A percentile compares a stretch with the other conserved stretches of the same genome.
Conservation (phyloP, 2,329 filamentous ascomycete genomes). For the Fulvia fulva region DNA sequence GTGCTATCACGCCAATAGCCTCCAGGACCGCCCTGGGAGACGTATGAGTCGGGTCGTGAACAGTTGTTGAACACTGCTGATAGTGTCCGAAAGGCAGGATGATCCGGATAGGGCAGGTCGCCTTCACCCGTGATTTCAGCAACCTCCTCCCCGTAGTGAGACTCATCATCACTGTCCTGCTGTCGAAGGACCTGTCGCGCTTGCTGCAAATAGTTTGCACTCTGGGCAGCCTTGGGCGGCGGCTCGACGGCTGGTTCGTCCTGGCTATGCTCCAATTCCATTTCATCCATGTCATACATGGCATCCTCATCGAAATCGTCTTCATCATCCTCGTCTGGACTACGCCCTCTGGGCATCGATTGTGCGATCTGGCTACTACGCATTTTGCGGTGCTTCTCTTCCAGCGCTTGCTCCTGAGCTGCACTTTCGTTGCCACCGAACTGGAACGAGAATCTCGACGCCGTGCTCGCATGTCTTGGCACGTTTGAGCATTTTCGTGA, state of each 20-base stretch:
- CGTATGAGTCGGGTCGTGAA: slow-evolving; percentile 14
- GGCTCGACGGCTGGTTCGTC: slow-evolving; percentile 3
- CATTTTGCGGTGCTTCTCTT: slow-evolving; percentile 58
- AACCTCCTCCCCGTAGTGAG: slow-evolving; percentile 40
- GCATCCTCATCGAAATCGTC: slow-evolving; percentile 39
- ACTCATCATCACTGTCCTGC: slow-evolving; percentile 15
- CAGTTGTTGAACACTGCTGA: slow-evolving; percentile 23
- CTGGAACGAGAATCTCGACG: slow-evolving; percentile 77
- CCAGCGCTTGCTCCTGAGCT: slow-evolving; percentile 63
- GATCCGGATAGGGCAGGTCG: slow-evolving; percentile 29
- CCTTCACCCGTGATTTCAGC: slow-evolving; percentile 19
- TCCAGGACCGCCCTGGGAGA: slow-evolving; percentile 4
- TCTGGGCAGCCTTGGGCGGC: slow-evolving; percentile 9
- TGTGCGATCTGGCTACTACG: slow-evolving; percentile 13
- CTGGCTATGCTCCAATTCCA: slow-evolving; percentile 35
- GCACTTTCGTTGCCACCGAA: slow-evolving; percentile 63
- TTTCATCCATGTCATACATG: slow-evolving; percentile 45
- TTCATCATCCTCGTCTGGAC: slow-evolving; percentile 29
- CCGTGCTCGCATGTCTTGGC: slow-evolving; percentile 57
- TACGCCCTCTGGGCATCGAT: slow-evolving; percentile 5
- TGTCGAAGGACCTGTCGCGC: slow-evolving; percentile 18
- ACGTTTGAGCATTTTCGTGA: slow-evolving; percentile 22
- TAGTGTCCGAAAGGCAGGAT: slow-evolving; percentile 28
- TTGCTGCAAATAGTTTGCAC: slow-evolving; percentile 20
- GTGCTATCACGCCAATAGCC: slow-evolving; percentile 25